Conservation (phyloP, 306 rosid genomes). For the Abrus precatorius region DNA sequence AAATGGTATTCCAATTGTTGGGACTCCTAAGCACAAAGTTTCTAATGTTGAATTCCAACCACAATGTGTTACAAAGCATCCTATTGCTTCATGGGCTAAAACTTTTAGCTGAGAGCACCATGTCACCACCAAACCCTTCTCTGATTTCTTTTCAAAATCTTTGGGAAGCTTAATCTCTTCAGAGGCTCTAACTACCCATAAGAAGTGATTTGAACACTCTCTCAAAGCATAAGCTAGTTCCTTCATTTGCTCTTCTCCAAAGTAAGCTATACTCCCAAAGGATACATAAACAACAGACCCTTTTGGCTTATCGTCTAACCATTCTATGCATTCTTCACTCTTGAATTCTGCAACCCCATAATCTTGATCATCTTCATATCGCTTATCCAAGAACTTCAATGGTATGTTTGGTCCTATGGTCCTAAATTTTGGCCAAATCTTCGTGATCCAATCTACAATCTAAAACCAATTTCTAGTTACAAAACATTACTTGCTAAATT, state of each 20-base stretch:
- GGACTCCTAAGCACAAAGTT: constrained; percentile 46
- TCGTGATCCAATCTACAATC: constrained; percentile 36
- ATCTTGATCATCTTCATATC: constrained; percentile 32
- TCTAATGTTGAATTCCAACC: constrained; percentile 47
- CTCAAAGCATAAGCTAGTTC: constrained; percentile 25
- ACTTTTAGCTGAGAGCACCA: constrained; percentile 41
- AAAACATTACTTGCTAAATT: neutral
- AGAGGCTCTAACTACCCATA: constrained; percentile 36
- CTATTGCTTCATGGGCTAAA: constrained; percentile 30
- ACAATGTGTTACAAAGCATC: constrained; percentile 42
- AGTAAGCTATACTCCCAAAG: neutral
- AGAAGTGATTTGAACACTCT: constrained; percentile 27
- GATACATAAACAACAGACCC: constrained; percentile 42
- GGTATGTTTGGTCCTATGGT: constrained; percentile 44
- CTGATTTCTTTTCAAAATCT: constrained; percentile 34
- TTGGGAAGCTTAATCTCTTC: constrained; percentile 36
- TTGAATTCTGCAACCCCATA: constrained; percentile 6
- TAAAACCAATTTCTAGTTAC: neutral
- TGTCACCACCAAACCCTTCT: constrained; percentile 28
- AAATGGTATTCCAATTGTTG: constrained; percentile 17
- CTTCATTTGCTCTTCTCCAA: constrained; percentile 27
- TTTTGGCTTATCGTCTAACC: constrained; percentile 43
- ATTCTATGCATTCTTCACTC: constrained; percentile 34
- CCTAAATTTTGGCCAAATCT: constrained; percentile 37
- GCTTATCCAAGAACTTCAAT: constrained; percentile 21